Evolutionary conservation across 257 asterid genomes (phyloP), one percentile per base, ranked within the genome.

Genomic region (Fraxinus quadrangulata): DNA sequence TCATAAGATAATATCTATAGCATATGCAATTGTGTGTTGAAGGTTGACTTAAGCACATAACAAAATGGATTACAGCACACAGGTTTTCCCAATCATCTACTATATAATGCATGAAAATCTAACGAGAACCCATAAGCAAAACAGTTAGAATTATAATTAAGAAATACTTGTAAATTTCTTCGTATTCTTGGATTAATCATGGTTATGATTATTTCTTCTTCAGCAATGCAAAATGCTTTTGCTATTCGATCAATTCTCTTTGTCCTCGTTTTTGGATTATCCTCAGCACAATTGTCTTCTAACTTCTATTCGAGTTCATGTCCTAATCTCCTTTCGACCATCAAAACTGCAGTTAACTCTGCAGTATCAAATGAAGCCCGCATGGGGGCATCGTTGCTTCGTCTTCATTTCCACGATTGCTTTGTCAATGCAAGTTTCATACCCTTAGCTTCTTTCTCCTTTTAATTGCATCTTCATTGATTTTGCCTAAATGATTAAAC

Each of bases 351-450:
- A 7, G 93, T 89, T 1, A 56, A 74, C 65, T 40, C 89, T n/a
- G 93, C 92, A 4, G 91, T 89, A 7, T 4, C 77, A 0, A 40
- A 17, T 0, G 90, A 88, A 8, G 2, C 77, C 80, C 92, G 92
- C 21, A 84, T 88, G 90, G 92, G 92, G 1, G 92, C 92, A 0
- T 88, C 90, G 0, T 85, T 88, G 85, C 92, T 88, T 45, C 90
- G 90, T 74, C 90, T 86, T 67, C 92, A 88, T 80, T 88, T 88
- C 80, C 92, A 88, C 23, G 92, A 88, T 36, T 86, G 90, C 77
- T 88, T 88, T 16, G 89, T 88, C 37, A 81, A 86, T n/a, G 93
- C 81, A 87, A 80, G 83, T 28, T 12, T 47, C 33, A 2, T 2
- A 30, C 34, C 34, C 4, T 68, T 67, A 66, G 6, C 8, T 65